Evolutionary conservation across 192 early-diverging fungal species (phyloP).

Genomic region (Linnemannia zychae): DNA sequence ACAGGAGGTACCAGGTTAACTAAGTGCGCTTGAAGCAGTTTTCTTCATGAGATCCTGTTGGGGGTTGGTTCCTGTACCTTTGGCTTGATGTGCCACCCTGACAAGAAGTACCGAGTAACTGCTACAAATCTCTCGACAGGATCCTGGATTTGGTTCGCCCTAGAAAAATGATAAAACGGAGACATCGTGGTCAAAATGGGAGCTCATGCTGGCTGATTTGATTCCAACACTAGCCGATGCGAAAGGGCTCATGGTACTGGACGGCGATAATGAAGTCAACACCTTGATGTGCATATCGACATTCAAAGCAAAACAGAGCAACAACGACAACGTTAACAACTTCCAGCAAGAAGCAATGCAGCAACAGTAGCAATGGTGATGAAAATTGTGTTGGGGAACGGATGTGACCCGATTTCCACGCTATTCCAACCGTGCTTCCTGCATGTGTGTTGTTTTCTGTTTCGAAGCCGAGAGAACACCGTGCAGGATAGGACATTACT

Average conservation of each 20-base stretch:
- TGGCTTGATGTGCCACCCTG: conserved; percentile 94
- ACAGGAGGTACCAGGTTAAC: background rate
- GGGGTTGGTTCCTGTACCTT: conserved; percentile 64
- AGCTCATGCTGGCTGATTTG: conserved; percentile 6
- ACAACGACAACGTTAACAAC: background rate
- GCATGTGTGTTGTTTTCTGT: background rate
- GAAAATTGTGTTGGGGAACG: background rate
- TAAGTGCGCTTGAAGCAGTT: background rate
- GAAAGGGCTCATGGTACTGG: background rate
- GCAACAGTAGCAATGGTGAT: background rate
- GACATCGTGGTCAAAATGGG: background rate
- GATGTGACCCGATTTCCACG: background rate
- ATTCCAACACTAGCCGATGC: conserved; percentile 9
- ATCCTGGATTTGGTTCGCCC: conserved; percentile 75
- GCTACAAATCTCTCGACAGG: conserved; percentile 84
- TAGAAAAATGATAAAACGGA: conserved; percentile 42
- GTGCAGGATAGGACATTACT: background rate
- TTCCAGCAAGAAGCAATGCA: background rate
- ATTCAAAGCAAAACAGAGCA: background rate
- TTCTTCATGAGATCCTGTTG: background rate
- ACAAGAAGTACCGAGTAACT: conserved; percentile 88
- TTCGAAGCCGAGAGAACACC: background rate
- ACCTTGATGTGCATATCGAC: background rate
- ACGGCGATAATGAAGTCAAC: background rate
- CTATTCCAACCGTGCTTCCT: background rate